phyloP scores from a whole-genome alignment of 176 grass and related monocot genomes.

The Themeda triandra region DNA sequence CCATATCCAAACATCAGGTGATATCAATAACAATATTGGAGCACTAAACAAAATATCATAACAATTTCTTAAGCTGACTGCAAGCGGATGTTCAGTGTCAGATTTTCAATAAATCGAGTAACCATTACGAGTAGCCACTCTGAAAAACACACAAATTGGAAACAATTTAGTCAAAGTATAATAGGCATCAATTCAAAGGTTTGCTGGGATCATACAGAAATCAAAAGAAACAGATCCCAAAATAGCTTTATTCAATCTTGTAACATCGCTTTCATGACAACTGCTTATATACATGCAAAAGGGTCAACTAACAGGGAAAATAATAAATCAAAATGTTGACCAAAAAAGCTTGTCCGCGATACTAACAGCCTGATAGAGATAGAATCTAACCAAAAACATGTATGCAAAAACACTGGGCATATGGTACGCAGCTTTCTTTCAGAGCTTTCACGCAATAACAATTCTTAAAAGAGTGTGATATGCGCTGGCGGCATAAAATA shows the following conservation, averaged over 20 bases:
- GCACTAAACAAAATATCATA: slow-evolving; percentile 1
- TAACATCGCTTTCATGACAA: background rate
- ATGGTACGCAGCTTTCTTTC: background rate
- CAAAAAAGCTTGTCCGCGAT: background rate
- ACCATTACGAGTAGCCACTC: background rate
- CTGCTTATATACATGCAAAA: background rate
- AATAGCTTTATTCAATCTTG: background rate
- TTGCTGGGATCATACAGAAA: slow-evolving; percentile 14
- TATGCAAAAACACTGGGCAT: background rate
- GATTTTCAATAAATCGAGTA: background rate
- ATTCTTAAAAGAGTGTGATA: background rate
- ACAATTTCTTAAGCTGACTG: background rate
- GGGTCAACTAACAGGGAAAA: background rate
- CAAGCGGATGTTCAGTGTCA: slow-evolving; percentile 6
- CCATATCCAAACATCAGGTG: slow-evolving; percentile 3
- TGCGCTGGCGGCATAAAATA: background rate
- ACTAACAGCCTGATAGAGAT: background rate
- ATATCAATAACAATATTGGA: slow-evolving; percentile 24
- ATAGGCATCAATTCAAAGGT: background rate
- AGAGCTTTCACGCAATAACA: background rate
- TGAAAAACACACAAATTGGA: background rate
- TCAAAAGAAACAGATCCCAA: slow-evolving; percentile 6
- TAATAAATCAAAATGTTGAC: background rate
- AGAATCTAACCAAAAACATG: background rate
- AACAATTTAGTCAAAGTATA: background rate